These are phyloP conservation scores for Pilasporangium apinafurcum DNA, from an alignment of 352 stramenopile genomes.

Conservation along the genomic window DNA sequence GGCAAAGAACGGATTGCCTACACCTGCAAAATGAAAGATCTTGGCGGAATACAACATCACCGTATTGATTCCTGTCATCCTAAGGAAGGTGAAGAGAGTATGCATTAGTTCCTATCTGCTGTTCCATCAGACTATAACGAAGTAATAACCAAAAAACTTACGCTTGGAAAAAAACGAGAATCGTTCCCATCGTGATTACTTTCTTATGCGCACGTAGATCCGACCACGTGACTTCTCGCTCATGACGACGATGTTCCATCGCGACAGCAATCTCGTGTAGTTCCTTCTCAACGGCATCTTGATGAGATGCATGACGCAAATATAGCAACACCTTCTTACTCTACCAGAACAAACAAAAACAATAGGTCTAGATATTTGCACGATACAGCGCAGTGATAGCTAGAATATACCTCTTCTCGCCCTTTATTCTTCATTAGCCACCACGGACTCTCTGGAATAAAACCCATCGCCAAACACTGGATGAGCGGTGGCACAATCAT, in stretches of 20 bases:
- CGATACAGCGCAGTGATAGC: no score
- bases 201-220: constrained; percentile 58
- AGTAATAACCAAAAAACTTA: constrained; percentile 11
- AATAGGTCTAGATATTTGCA: no score
- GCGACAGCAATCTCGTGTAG: constrained; percentile 49
- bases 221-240: constrained; percentile 34
- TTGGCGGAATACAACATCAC: constrained; percentile 90
- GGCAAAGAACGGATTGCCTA: constrained; percentile 80
- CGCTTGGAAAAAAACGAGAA: constrained; percentile 80
- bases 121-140: neutral
- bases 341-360: constrained; percentile 1
- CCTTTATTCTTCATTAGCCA: constrained; percentile 83
- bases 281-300: constrained; percentile 47
- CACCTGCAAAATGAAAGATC: constrained; percentile 87
- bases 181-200: constrained; percentile 39
- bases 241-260: constrained; percentile 48
- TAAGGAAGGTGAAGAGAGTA: no score
- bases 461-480: constrained; percentile 44
- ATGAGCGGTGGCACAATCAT: constrained; percentile 57
- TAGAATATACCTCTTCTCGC: constrained; percentile 32
- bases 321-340: constrained; percentile 26
- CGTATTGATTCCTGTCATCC: constrained; percentile 89
- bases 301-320: constrained; percentile 22
- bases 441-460: constrained; percentile 84
- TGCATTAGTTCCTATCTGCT: neutral